Evolutionary conservation across 2,329 filamentous ascomycete genomes (phyloP), one percentile per base, ranked within the genome.

Genomic region (Huntiella decipiens): DNA sequence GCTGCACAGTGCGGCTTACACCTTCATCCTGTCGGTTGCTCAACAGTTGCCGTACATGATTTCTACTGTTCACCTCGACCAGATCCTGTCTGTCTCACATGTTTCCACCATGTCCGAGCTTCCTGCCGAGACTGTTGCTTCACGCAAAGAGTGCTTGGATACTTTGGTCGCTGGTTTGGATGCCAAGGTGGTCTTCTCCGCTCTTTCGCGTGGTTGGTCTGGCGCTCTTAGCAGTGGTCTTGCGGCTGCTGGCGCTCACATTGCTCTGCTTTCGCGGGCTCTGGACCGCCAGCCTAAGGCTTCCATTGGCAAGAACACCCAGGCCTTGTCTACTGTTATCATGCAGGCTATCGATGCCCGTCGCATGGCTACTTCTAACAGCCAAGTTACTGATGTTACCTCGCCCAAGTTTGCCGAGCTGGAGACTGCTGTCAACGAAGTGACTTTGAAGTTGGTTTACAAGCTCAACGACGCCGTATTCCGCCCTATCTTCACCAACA

Each of bases 401-500:
- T 56, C 66, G 12, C 61, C 69, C 11, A 63, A 71, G 38, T 59
- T 82, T 4, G 61, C 66, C 15, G 65, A 68, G 37, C 66, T 85
- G 10, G 84, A 93, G 57, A 63, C 65, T 2, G 65, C 67, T 8
- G 56, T 83, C 53, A 80, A 84, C 57, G 73, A 79, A 7, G 75
- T 81, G 10, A 74, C 79, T 0, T 73, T 98, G 49, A 82, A 85
- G 61, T 91, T 95, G 77, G 82, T 94, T 45, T 85, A 93, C 66
- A 96, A 96, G 67, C 73, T 98, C 51, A 96, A 95, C 62, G 91
- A 98, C 58, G 79, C 82, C 1, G 77, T 82, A 0, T 98, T 98
- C 74, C 73, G 87, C 10, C 92, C 91, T 1, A 77, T 98, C 51
- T 98, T 96, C 65, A 71, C 77, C 12, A 75, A 80, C 52, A 66